Evolutionary conservation across 441 rosid genomes (phyloP).

Genomic region (Jatropha podagrica): DNA sequence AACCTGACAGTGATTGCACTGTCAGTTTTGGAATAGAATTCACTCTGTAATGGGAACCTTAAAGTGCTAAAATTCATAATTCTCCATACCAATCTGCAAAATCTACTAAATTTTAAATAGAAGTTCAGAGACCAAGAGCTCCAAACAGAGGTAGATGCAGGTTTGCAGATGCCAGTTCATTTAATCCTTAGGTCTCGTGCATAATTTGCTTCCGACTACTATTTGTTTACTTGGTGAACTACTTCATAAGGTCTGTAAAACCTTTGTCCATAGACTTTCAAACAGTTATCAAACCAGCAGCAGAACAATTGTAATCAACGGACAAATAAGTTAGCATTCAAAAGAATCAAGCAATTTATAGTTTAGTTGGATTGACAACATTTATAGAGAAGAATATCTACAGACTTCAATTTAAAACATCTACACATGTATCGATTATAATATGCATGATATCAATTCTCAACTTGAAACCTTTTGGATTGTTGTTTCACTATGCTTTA

Average conservation of each 20-base stretch:
- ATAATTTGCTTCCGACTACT: not conserved
- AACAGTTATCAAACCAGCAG: not conserved
- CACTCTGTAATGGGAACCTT: not conserved
- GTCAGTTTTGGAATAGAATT: not conserved
- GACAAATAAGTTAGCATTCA: not conserved
- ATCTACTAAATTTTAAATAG: not conserved
- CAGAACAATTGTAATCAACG: not conserved
- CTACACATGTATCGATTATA: conserved; percentile 1
- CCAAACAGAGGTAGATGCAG: not conserved
- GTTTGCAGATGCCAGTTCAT: not conserved
- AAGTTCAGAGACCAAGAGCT: not conserved
- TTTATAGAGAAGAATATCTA: not conserved
- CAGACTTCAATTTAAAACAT: not conserved
- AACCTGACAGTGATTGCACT: not conserved
- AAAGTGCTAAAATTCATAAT: conserved; percentile 1
- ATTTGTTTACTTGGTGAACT: not conserved
- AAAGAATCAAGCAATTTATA: not conserved
- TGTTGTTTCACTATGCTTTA: not conserved
- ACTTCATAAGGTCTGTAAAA: not conserved
- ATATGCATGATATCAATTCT: not conserved
- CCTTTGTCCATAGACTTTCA: not conserved
- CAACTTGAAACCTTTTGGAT: not conserved
- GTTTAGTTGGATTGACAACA: not conserved
- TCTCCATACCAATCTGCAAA: not conserved
- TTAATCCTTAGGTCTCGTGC: not conserved